Conservation (phyloP, 2,329 filamentous ascomycete genomes). For the Neurospora crassa region DNA sequence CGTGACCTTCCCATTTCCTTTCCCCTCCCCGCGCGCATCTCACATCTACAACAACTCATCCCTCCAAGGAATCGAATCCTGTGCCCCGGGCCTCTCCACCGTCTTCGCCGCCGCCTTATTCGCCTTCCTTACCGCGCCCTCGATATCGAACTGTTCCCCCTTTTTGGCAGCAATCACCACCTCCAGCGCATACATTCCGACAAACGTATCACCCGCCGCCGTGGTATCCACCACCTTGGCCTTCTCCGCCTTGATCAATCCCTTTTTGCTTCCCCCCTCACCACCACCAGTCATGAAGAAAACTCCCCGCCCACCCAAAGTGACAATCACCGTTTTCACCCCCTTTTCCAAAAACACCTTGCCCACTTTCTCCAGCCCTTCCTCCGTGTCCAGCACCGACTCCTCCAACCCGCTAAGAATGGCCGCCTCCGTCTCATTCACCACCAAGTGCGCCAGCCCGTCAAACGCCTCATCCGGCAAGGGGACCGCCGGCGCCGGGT, state of each 20-base stretch:
- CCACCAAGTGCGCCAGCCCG: conserved; percentile 66
- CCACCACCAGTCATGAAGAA: conserved; percentile 45
- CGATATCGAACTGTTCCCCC: conserved; percentile 38
- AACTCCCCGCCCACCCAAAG: conserved; percentile 72
- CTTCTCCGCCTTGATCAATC: conserved; percentile 53
- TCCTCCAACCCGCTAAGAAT: conserved; percentile 53
- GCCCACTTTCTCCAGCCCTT: conserved; percentile 38
- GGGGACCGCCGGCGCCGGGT: conserved; percentile 68
- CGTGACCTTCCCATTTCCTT: background rate
- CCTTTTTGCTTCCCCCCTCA: conserved; percentile 25
- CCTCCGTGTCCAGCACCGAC: conserved; percentile 36
- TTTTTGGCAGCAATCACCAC: conserved; percentile 39
- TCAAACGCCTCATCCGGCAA: conserved; percentile 58
- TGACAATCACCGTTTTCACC: conserved; percentile 71
- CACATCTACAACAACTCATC: conserved; percentile 30
- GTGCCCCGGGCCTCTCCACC: conserved; percentile 56
- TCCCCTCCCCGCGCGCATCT: background rate
- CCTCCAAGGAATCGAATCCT: conserved; percentile 57
- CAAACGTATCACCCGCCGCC: conserved; percentile 89
- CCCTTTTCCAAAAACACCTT: conserved; percentile 56
- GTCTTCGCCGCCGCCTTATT: conserved; percentile 55
- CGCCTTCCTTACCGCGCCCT: conserved; percentile 49
- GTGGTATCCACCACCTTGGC: conserved; percentile 83
- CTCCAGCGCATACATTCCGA: conserved; percentile 74
- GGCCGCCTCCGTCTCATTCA: conserved; percentile 85